These are phyloP conservation scores for Monilinia aucupariae DNA, from an alignment of 2,329 filamentous ascomycete species.

Conservation along the genomic window DNA sequence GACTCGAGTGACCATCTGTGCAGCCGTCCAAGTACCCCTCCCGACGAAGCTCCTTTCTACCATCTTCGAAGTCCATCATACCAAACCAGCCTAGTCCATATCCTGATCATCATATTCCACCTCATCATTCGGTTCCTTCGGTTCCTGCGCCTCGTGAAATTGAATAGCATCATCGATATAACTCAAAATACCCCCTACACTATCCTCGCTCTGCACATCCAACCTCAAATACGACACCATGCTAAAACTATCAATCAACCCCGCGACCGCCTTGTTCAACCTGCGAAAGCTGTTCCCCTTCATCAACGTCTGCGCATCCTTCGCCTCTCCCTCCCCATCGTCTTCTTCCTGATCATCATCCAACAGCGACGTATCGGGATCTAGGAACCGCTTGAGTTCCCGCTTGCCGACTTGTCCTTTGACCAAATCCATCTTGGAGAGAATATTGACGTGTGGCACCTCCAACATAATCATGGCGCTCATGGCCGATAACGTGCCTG, in stretches of 20 bases:
- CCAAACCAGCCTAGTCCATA: constrained; percentile 26
- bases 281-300: constrained; percentile 74
- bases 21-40: not conserved
- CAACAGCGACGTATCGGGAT: constrained; percentile 75
- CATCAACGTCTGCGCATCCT: constrained; percentile 68
- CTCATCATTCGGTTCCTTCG: constrained; percentile 69
- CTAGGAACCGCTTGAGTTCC: constrained; percentile 84
- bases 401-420: constrained; percentile 82
- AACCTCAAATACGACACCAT: constrained; percentile 95
- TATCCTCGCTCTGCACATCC: constrained; percentile 87
- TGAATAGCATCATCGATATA: constrained; percentile 94
- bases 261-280: constrained; percentile 81
- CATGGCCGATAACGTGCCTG: constrained; percentile 93
- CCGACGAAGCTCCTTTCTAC: not conserved
- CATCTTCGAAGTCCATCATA: not conserved
- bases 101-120: constrained; percentile 44
- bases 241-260: constrained; percentile 93
- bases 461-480: constrained; percentile 99
- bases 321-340: constrained; percentile 47
- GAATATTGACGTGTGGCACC: constrained; percentile 90
- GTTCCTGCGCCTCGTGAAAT: constrained; percentile 89
- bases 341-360: constrained; percentile 46
- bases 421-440: constrained; percentile 97
- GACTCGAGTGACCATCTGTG: not conserved
- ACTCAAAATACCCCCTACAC: constrained; percentile 75